A percentile compares a stretch with the other conserved stretches of the same genome.
These are phyloP conservation scores for Trichoderma cornu-damae DNA, from an alignment of 2,329 filamentous ascomycete genomes.

Conservation along the genomic window DNA sequence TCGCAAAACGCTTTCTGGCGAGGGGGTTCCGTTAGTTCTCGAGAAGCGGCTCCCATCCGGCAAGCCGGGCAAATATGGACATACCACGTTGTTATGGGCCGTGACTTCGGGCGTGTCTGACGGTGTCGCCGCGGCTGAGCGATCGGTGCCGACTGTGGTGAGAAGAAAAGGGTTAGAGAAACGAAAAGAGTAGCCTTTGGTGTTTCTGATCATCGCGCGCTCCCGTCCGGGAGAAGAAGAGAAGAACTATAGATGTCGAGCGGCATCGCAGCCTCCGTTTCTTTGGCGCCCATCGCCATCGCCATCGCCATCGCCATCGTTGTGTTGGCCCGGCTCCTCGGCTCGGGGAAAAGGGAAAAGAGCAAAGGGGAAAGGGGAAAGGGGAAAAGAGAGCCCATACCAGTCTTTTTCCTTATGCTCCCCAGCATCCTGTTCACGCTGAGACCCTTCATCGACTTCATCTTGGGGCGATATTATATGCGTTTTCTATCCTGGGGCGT, in stretches of 20 bases:
- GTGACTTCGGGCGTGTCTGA: conserved; percentile 63
- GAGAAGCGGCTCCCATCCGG: not conserved
- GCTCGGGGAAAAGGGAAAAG: too few relatives aligned
- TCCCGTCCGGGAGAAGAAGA: not conserved
- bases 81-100: conserved; percentile 61
- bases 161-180: not conserved
- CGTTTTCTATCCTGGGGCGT: too few relatives aligned
- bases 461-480: conserved; percentile 22
- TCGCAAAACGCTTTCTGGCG: conserved; percentile 74
- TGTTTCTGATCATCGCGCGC: too few relatives aligned
- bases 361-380: not conserved
- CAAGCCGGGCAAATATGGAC: conserved; percentile 26
- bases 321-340: too few relatives aligned
- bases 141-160: conserved; percentile 2
- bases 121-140: conserved; percentile 26
- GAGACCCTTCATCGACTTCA: conserved; percentile 48
- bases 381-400: conserved; percentile 20
- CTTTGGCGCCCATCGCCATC: not conserved
- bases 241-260: too few relatives aligned
- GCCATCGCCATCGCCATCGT: too few relatives aligned
- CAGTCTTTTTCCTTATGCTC: conserved; percentile 48
- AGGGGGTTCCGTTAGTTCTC: conserved; percentile 23
- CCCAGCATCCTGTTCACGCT: conserved; percentile 54
- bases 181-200: not conserved
- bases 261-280: not conserved